phyloP scores from a whole-genome alignment of 1,139 yeast species.

The Suhomyces wounanorum region DNA sequence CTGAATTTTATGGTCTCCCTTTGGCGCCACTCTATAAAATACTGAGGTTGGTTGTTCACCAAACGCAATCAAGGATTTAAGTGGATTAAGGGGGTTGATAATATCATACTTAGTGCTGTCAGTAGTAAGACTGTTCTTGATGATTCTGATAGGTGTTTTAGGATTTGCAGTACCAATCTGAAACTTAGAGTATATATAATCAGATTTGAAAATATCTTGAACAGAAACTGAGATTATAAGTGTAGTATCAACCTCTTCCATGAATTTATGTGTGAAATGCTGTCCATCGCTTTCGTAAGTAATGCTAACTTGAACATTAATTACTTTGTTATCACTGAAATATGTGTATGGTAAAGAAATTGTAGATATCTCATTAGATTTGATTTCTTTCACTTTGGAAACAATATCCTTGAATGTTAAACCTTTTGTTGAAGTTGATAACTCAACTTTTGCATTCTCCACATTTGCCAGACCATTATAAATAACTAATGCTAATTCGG shows the following conservation, averaged over 20 bases:
- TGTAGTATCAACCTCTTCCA: conserved; percentile 48
- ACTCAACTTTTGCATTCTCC: conserved; percentile 17
- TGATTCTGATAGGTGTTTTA: conserved; percentile 55
- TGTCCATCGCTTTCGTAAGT: conserved; percentile 29
- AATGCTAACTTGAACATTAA: conserved; percentile 33
- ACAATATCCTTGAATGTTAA: conserved; percentile 14
- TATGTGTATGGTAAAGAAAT: conserved; percentile 28
- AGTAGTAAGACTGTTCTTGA: conserved; percentile 44
- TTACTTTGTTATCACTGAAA: conserved; percentile 28
- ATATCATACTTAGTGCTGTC: conserved; percentile 42
- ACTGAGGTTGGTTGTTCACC: conserved; percentile 70
- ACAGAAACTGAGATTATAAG: conserved; percentile 69
- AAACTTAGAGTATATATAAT: conserved; percentile 63
- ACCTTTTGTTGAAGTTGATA: conserved; percentile 23
- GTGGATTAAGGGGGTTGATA: conserved; percentile 15
- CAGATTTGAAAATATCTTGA: conserved; percentile 66
- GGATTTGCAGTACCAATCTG: conserved; percentile 61
- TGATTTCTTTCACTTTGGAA: conserved; percentile 17
- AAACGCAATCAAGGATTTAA: conserved; percentile 49
- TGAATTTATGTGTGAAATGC: conserved; percentile 25
- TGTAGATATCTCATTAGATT: conserved; percentile 16
- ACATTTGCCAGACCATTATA: conserved; percentile 22
- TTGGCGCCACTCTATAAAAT: conserved; percentile 52
- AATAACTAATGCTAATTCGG: conserved; percentile 23
- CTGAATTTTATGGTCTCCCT: conserved; percentile 20